Conservation (phyloP, 768 basidiomycete genomes). For the Tylopilus felleus region DNA sequence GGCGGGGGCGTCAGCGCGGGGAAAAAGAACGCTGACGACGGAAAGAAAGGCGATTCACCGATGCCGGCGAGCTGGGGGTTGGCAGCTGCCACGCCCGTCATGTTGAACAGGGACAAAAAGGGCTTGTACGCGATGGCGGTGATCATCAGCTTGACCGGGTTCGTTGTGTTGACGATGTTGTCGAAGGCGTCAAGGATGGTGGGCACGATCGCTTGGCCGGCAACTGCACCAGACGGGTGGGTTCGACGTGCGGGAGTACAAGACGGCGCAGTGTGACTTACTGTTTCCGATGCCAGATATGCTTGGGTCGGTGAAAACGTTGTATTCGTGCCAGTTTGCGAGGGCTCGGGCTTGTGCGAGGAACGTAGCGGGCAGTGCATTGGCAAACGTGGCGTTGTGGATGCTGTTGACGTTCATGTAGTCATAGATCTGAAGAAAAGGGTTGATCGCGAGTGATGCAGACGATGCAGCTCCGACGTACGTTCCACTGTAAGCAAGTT, state of each 20-base stretch:
- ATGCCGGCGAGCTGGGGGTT: conserved; percentile 56
- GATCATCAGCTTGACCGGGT: conserved; percentile 56
- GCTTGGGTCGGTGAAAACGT: conserved; percentile 54
- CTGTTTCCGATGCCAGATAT: conserved; percentile 64
- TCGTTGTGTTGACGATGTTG: conserved; percentile 45
- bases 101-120: conserved; percentile 73
- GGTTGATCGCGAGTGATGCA: not conserved
- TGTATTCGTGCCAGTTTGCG: conserved; percentile 73
- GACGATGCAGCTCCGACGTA: conserved; percentile 20
- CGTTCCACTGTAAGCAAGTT: conserved; percentile 41
- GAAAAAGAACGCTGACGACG: not conserved
- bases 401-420: conserved; percentile 72
- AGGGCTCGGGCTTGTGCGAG: conserved; percentile 56
- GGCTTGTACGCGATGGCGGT: conserved; percentile 73
- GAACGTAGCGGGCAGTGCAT: conserved; percentile 43
- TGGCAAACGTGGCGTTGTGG: conserved; percentile 56
- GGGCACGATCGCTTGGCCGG: conserved; percentile 61
- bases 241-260: not conserved
- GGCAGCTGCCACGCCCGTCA: conserved; percentile 55
- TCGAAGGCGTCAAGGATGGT: conserved; percentile 53
- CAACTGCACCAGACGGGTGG: conserved; percentile 41
- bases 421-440: conserved; percentile 51
- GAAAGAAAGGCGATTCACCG: conserved; percentile 35
- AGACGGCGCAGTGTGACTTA: conserved; percentile 19
- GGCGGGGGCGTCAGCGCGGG: not conserved